Conservation (phyloP, 1,284 basidiomycete species). For the Tilletia indica region DNA sequence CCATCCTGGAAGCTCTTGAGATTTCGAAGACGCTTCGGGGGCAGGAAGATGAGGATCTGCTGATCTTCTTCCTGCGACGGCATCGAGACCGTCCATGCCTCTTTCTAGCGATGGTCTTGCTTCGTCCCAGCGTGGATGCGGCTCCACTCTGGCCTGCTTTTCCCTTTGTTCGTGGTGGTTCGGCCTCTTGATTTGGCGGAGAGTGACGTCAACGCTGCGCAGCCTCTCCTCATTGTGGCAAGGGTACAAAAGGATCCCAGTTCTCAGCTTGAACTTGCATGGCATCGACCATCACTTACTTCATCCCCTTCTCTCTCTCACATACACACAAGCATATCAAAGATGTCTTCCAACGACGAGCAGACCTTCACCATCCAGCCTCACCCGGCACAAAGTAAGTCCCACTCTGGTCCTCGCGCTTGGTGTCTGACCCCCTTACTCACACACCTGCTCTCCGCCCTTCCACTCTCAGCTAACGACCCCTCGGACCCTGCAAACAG, state of each 20-base stretch:
- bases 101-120: too few species aligned
- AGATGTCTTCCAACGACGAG: conserved; percentile 31
- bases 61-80: too few species aligned
- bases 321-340: neutral
- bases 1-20: too few species aligned
- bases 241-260: conserved; percentile 2
- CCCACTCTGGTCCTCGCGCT: neutral
- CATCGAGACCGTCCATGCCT: too few species aligned
- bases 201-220: too few species aligned
- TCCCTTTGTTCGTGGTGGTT: too few species aligned
- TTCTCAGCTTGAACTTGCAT: neutral
- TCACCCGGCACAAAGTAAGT: conserved; percentile 41
- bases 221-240: neutral
- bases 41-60: too few species aligned
- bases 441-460: neutral
- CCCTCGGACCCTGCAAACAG: conserved; percentile 38
- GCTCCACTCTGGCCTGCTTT: too few species aligned
- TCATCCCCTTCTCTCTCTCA: neutral
- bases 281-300: neutral
- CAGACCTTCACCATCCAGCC: conserved; percentile 43
- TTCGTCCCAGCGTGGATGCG: too few species aligned
- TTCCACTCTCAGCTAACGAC: conserved; percentile 34
- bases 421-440: neutral
- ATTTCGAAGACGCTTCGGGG: too few species aligned
- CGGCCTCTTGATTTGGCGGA: too few species aligned